Percentiles rank a stretch among this genome's conserved stretches.
phyloP scores from a whole-genome alignment of 2,329 filamentous ascomycete genomes.

The Pseudocercospora musae region DNA sequence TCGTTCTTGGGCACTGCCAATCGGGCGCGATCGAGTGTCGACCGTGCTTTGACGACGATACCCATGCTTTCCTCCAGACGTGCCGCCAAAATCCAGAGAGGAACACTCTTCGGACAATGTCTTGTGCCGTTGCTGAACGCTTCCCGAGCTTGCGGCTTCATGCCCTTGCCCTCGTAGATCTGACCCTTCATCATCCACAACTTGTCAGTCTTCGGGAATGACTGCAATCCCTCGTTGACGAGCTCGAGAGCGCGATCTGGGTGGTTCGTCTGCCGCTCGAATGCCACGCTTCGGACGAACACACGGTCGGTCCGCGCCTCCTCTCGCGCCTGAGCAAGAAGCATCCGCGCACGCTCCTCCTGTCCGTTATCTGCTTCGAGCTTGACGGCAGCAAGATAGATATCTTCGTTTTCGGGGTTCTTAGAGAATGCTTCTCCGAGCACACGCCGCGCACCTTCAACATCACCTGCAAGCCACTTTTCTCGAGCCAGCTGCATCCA shows the following conservation, averaged over 20 bases:
- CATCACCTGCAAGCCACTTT: slow-evolving; percentile 84
- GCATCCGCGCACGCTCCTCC: slow-evolving; percentile 73
- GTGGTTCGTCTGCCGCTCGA: slow-evolving; percentile 81
- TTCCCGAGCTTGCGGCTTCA: slow-evolving; percentile 79
- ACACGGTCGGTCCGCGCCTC: slow-evolving; percentile 93
- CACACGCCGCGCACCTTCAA: slow-evolving; percentile 81
- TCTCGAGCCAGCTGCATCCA: slow-evolving; percentile 97
- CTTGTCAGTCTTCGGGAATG: slow-evolving; percentile 82
- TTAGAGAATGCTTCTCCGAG: slow-evolving; percentile 89
- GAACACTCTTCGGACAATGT: slow-evolving; percentile 76
- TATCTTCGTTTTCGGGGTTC: slow-evolving; percentile 95
- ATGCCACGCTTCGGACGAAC: slow-evolving; percentile 93
- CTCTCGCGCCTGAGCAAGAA: slow-evolving; percentile 77
- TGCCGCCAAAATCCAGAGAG: slow-evolving; percentile 85
- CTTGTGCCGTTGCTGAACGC: slow-evolving; percentile 86
- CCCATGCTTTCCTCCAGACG: slow-evolving; percentile 83
- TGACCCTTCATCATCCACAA: slow-evolving; percentile 99
- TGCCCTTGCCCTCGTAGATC: slow-evolving; percentile 82
- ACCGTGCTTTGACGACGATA: slow-evolving; percentile 84
- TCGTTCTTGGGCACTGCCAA: slow-evolving; percentile 81
- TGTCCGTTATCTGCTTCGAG: slow-evolving; percentile 88
- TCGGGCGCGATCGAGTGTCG: slow-evolving; percentile 85
- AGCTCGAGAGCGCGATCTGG: slow-evolving; percentile 79
- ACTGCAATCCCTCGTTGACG: slow-evolving; percentile 77
- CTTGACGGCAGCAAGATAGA: slow-evolving; percentile 95